Evolutionary conservation across 208 protist genomes (phyloP), one percentile per base, ranked within the genome.

Genomic region (Angomonas ambiguus): DNA sequence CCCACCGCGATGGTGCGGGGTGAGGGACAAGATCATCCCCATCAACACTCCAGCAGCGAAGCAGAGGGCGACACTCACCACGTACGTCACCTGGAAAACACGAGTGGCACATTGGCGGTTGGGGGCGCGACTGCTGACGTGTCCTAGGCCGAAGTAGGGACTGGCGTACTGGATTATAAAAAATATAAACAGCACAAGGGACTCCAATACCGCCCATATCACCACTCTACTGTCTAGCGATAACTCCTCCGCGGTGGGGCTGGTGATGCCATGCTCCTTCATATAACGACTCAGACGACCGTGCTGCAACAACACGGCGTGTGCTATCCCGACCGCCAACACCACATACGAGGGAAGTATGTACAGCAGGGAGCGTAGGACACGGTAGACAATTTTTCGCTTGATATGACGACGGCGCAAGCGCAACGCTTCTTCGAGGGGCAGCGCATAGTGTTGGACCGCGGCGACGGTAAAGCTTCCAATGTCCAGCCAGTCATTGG

Each of bases 381-480:
- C 45, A 65, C 68, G 68, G 32, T 59, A 28, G 8, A 67, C 51
- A 25, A 69, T 33, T 28, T 67, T 55, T 28, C 51, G 56, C 34
- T 64, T 67, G 20, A 57, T 48, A 61, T 67, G 65, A 8, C 27
- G 48, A 13, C 11, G 28, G 53, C 65, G 73, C 41, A 56, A 55
- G 59, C 6, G n/a, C 35, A 61, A 20, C 51, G 76, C 76, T 30
- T 64, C 51, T 35, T 48, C 25, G 11, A 56, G 53, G 24, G 71
- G 31, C n/a, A 75, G 20, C 20, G 76, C 51, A 69, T 78, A 42
- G 35, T 57, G 49, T 18, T 61, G 71, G n/a, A 82, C 49, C 2
- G 72, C 63, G 31, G 72, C 58, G 20, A 82, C 72, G 25, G 71
- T 59, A 34, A 82, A 60, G 65, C 72, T 78, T 41, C 76, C 76